phyloP scores from a whole-genome alignment of 2,329 filamentous ascomycete species.

The Teratosphaeria epicoccoides region DNA sequence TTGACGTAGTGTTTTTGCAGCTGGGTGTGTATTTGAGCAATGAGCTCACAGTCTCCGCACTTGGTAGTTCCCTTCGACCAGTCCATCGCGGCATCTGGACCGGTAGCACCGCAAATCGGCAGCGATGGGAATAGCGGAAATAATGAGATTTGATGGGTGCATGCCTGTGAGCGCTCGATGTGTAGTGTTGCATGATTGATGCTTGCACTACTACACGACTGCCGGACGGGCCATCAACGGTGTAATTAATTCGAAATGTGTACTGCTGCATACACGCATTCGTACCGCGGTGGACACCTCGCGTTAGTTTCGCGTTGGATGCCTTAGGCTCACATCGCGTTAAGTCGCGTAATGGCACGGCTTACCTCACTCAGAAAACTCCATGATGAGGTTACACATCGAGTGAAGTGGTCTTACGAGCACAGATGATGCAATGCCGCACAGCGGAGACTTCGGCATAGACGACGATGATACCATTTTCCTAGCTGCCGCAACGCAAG shows the following conservation, averaged over 20 bases:
- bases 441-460: slow-evolving; percentile 24
- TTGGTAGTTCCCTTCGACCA: not conserved
- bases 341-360: slow-evolving; percentile 2
- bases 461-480: slow-evolving; percentile 25
- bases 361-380: not conserved
- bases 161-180: too few species aligned
- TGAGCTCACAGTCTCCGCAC: not conserved
- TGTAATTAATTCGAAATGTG: too few species aligned
- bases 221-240: not conserved
- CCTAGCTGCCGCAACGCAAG: slow-evolving; percentile 22
- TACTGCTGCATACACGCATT: too few species aligned
- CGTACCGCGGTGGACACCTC: not conserved
- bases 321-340: slow-evolving; percentile 1
- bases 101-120: not conserved
- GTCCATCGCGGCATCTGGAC: not conserved
- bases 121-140: not conserved
- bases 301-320: not conserved
- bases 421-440: slow-evolving; percentile 14
- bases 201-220: not conserved
- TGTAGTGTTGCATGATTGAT: too few species aligned
- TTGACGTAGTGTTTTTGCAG: not conserved
- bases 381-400: too few species aligned
- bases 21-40: not conserved
- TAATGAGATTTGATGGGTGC: too few species aligned
- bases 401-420: too few species aligned